Evolutionary conservation across 1,284 basidiomycete genomes (phyloP), one percentile per base, ranked within the genome.

Genomic region (Malassezia brasiliensis): DNA sequence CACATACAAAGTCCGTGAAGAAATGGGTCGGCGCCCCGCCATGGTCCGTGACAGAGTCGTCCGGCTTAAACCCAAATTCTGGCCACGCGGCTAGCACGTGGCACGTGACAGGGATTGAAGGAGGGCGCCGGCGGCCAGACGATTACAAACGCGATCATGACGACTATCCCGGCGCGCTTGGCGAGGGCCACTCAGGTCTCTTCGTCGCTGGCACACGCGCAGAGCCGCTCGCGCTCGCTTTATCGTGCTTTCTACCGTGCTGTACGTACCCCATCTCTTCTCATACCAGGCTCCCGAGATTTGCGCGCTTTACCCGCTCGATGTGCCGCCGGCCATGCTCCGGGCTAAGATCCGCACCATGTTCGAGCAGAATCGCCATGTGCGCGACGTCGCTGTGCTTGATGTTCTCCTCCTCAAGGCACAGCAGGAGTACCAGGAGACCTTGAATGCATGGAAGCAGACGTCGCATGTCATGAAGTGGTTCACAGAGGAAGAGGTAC

Each of bases 161-260:
- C 85, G 46, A 96, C 88, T 50, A 96, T 96, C 75, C 91, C 93
- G 19, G 78, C 90, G 48, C 85, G 93, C 49, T 82, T 98, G 17
- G 87, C 93, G 20, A 83, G 83, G 66, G 74, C 82, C 17, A 82
- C 87, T 56, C 62, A 59, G 22, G 67, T 73, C 51, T 73, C 70
- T n/a, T 59, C 56, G 6, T 82, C 78, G 50, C 78, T 83, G 25
- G 77, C 78, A n/a, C 84, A 90, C 54, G 85, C 88, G 5, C 83
- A 85, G 40, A 77, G 77, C 42, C 81, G 87, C 36, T 83, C 83
- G 31, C 78, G 90, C 36, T 79, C 86, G 50, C 81, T 96, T 19
- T 98, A 96, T 79, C 81, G 91, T 57, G 84, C 85, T 72, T 96
- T 90, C 88, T 87, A 91, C 76, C 85, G 91, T 64, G 81, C 84